Evolutionary conservation across 768 basidiomycete genomes (phyloP).

Genomic region (Albatrellus ellisii): DNA sequence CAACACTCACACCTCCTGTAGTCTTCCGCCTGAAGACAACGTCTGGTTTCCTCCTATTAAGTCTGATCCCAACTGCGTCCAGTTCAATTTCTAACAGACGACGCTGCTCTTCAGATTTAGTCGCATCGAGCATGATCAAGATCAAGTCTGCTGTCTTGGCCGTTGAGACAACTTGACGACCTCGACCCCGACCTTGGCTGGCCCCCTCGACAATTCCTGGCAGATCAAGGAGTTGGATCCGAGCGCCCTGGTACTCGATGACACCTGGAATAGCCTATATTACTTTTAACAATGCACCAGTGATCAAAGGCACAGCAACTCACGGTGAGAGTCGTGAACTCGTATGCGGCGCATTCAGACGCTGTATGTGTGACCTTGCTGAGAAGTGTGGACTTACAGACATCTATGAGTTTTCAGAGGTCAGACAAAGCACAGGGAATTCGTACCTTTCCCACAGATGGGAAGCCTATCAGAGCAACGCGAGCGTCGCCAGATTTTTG

Average conservation of each 20-base stretch:
- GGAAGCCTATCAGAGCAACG: conserved; percentile 90
- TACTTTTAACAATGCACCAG: background rate
- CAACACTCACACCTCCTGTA: conserved; percentile 68
- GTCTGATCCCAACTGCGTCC: conserved; percentile 90
- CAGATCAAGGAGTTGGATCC: conserved; percentile 89
- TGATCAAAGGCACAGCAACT: conserved; percentile 12
- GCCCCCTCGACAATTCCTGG: conserved; percentile 95
- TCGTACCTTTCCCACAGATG: conserved; percentile 79
- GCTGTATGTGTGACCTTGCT: conserved; percentile 87
- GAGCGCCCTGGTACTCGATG: conserved; percentile 86
- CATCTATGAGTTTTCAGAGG: conserved; percentile 5
- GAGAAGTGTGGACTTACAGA: conserved; percentile 69
- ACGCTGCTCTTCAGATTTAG: conserved; percentile 87
- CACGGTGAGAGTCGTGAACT: conserved; percentile 88
- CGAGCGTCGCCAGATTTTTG: conserved; percentile 82
- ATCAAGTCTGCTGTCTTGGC: conserved; percentile 59
- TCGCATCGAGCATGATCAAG: conserved; percentile 85
- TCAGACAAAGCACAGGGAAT: conserved; percentile 1
- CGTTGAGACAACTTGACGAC: conserved; percentile 89
- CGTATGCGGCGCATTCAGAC: conserved; percentile 83
- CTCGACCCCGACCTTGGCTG: conserved; percentile 82
- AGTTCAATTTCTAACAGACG: conserved; percentile 82
- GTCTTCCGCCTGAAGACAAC: conserved; percentile 91
- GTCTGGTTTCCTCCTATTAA: conserved; percentile 86
- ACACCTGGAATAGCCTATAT: conserved; percentile 95